phyloP scores from a whole-genome alignment of 2,329 filamentous ascomycete species.

The Exophiala oligosperma region DNA sequence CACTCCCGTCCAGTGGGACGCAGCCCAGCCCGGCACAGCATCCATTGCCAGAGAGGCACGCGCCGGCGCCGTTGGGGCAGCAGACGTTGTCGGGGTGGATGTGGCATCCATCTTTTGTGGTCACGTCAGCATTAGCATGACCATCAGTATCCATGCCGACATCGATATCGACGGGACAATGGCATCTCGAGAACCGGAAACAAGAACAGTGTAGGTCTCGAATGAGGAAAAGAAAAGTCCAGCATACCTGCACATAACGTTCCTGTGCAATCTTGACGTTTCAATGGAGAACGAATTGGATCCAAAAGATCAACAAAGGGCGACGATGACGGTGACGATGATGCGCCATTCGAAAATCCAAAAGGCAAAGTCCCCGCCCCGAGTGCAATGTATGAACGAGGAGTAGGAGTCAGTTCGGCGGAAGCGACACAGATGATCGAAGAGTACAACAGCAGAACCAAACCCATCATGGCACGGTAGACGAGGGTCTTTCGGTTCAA shows the following conservation, averaged over 20 bases:
- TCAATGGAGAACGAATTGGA: background rate
- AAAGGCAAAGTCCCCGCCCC: no score
- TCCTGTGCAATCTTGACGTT: background rate
- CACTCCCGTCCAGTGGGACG: slow-evolving; percentile 7
- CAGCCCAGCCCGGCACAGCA: slow-evolving; percentile 3
- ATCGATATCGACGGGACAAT: no score
- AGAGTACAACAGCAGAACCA: no score
- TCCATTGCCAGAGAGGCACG: background rate
- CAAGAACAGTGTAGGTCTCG: no score
- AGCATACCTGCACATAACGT: slow-evolving; percentile 5
- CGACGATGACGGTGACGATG: background rate
- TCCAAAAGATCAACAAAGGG: background rate
- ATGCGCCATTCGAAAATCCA: background rate
- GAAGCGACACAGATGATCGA: no score
- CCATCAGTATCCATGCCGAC: no score
- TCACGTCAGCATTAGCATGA: background rate
- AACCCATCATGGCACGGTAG: no score
- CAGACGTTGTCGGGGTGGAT: background rate
- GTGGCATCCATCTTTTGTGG: background rate
- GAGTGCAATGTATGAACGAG: no score
- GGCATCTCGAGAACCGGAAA: no score
- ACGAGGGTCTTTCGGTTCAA: no score
- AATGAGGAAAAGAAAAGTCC: no score
- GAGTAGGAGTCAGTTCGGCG: no score
- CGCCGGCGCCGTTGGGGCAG: slow-evolving; percentile 1